Evolutionary conservation across 1,139 yeast genomes (phyloP), one percentile per base, ranked within the genome.

Genomic region (Saccharomyces hybrid): DNA sequence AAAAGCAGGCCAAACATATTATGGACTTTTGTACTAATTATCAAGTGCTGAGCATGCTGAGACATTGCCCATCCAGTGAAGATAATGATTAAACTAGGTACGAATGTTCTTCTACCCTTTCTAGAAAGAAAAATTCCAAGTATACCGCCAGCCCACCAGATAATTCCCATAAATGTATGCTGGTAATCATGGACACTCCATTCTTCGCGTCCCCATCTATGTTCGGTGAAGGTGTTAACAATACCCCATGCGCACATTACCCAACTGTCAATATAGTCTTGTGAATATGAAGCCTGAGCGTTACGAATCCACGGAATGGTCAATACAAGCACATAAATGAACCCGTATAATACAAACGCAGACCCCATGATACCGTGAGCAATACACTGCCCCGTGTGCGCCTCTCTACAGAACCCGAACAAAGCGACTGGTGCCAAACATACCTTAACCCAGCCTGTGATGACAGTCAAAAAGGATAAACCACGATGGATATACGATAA

Each of bases 301-400:
- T 77, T 76, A 58, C 88, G 71, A 53, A 84, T 70, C 84, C 85
- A 82, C 2, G 93, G 90, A 2, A 84, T 66, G n/a, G 83, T 78
- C 55, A 91, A 75, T 64, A 88, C 84, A 64, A 83, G 68, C 2
- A 82, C 71, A 60, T 88, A 76, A 8, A 88, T 71, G 59, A 85
- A 83, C 6, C 97, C 96, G 68, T 91, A 91, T 3, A 78, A 72
- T 12, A 91, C 79, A 63, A 91, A 91, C 0, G 96, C 85, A 21
- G 89, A 79, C 0, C 98, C 98, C 98, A 91, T 91, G 59, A 91
- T 88, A 5, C 97, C 97, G 69, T 91, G 98, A 0, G 98, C 98
- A 50, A 90, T 79, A 69, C 98, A 91, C 72, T 91, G 98, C 19
- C 98, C 98, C 64, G 91, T 75, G 74, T 89, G 81, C 56, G 74